Conservation (phyloP, 176 grass and related monocot species). For the Zea luxurians region DNA sequence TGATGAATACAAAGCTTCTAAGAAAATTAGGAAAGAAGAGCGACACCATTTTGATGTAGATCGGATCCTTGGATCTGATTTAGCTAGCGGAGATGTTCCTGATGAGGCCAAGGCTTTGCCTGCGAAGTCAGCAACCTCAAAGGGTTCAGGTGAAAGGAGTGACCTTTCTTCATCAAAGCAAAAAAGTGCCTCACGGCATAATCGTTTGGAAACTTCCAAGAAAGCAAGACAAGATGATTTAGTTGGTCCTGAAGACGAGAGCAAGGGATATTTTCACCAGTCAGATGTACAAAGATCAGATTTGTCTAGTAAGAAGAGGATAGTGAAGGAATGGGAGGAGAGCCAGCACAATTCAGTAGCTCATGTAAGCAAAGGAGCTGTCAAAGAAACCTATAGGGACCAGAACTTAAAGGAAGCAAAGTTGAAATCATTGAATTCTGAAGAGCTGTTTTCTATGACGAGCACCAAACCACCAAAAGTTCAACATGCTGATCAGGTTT, state of each 20-base stretch:
- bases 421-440: conserved; percentile 42
- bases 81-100: conserved; percentile 42
- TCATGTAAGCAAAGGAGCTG: conserved; percentile 42
- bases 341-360: conserved; percentile 50
- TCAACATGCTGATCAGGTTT: conserved; percentile 34
- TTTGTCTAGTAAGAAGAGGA: conserved; percentile 65
- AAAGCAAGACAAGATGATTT: conserved; percentile 42
- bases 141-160: conserved; percentile 53
- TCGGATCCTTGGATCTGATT: conserved; percentile 37
- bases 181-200: conserved; percentile 46
- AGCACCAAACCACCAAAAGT: conserved; percentile 46
- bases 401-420: conserved; percentile 52
- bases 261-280: conserved; percentile 40
- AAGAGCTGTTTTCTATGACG: conserved; percentile 31
- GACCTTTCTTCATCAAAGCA: conserved; percentile 52
- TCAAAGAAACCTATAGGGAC: conserved; percentile 46
- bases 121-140: conserved; percentile 40
- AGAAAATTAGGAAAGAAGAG: conserved; percentile 80
- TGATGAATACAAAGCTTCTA: conserved; percentile 66
- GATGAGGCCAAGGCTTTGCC: conserved; percentile 46
- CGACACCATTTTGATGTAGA: conserved; percentile 48
- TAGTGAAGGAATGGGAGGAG: conserved; percentile 71
- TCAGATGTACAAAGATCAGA: conserved; percentile 55
- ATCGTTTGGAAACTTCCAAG: conserved; percentile 55
- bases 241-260: conserved; percentile 44